Conservation (phyloP, 2,329 filamentous ascomycete species). For the Penicillium oxalicum region DNA sequence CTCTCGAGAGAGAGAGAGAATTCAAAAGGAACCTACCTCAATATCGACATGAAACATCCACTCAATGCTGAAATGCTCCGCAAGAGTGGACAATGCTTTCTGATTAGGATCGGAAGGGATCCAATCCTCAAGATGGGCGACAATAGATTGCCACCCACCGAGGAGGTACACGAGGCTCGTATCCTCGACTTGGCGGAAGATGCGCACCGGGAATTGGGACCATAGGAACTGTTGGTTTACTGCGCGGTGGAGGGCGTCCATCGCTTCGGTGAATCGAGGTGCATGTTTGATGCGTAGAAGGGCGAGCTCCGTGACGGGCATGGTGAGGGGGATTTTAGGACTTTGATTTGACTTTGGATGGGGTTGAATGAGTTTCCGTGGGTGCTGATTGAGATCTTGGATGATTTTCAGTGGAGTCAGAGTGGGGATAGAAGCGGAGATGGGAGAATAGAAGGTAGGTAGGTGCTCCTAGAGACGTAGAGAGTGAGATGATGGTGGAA, state of each 20-base stretch:
- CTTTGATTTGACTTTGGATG: background rate
- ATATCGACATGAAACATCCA: constrained; percentile 43
- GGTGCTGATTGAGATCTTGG: background rate
- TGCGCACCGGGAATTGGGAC: constrained; percentile 34
- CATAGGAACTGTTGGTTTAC: constrained; percentile 34
- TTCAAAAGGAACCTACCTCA: constrained; percentile 20
- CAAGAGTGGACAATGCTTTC: constrained; percentile 31
- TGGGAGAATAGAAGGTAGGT: too few species aligned
- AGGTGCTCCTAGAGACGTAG: too few species aligned
- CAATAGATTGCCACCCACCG: constrained; percentile 42
- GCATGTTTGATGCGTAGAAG: constrained; percentile 33
- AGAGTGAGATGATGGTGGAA: too few species aligned
- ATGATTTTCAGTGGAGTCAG: background rate
- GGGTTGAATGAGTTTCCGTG: background rate
- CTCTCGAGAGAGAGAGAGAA: too few species aligned
- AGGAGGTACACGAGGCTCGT: constrained; percentile 40
- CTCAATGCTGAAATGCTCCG: constrained; percentile 35
- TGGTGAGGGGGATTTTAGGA: background rate
- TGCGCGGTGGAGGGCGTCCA: constrained; percentile 28
- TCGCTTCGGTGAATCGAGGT: constrained; percentile 21
- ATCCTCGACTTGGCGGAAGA: constrained; percentile 43
- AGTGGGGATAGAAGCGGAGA: too few species aligned
- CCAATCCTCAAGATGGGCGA: constrained; percentile 39
- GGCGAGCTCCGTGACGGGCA: constrained; percentile 40
- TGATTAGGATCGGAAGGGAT: constrained; percentile 41